Evolutionary conservation across 78 protist genomes (phyloP).

Genomic region (Dictyostelium brefeldianum): DNA sequence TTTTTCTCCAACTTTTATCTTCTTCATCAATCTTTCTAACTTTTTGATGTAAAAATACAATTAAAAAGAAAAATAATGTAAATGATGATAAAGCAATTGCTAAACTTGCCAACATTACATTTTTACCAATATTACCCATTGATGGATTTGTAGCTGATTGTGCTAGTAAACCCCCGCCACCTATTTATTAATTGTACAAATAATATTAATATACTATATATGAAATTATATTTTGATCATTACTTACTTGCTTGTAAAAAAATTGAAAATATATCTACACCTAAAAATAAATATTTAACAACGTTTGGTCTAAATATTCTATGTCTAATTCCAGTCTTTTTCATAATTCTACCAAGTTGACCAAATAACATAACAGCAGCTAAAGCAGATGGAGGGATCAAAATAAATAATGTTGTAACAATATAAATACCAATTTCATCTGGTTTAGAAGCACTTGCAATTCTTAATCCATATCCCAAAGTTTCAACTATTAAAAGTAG

Average conservation of each 20-base stretch:
- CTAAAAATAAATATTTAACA: background rate
- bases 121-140: constrained; percentile 7
- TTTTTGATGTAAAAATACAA: background rate
- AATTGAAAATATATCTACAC: background rate
- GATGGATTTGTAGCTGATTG: constrained; percentile 9
- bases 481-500: background rate
- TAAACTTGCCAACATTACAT: constrained; percentile 24
- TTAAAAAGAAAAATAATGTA: constrained; percentile 29
- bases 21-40: constrained; percentile 4
- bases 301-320: background rate
- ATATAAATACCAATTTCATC: background rate
- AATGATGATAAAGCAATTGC: constrained; percentile 30
- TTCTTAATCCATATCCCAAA: background rate
- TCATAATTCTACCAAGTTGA: background rate
- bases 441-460: background rate
- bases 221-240: too few species aligned
- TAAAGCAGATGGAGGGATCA: background rate
- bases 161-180: constrained; percentile 30
- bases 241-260: background rate
- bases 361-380: background rate
- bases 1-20: constrained; percentile 27
- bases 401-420: background rate
- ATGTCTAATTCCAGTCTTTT: background rate
- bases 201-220: too few species aligned
- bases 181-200: background rate